Percentiles rank a stretch among this genome's conserved stretches.
Evolutionary conservation across 1,284 basidiomycete species (phyloP).

Genomic region (Chalciporus sp.): DNA sequence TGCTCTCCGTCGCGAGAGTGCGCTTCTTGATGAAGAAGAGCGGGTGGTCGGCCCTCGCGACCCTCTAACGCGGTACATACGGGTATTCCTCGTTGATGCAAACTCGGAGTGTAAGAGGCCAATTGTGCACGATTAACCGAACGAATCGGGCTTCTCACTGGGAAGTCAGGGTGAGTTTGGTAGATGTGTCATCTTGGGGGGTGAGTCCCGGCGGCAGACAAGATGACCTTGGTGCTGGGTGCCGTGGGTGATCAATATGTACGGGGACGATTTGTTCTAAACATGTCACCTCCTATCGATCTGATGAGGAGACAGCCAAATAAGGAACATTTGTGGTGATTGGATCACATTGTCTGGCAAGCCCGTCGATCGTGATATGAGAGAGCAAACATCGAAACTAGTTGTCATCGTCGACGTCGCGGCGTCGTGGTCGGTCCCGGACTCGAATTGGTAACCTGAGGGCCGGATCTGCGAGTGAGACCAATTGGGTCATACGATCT

Average conservation of each 20-base stretch:
- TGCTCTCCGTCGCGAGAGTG: not conserved
- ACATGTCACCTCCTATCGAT: no score
- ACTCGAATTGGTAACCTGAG: not conserved
- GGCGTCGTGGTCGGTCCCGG: not conserved
- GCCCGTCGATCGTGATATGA: no score
- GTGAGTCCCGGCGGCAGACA: not conserved
- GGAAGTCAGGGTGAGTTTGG: not conserved
- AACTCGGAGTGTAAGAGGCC: not conserved
- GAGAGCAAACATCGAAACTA: no score
- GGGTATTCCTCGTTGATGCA: not conserved
- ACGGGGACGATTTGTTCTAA: no score
- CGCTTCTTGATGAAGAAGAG: not conserved
- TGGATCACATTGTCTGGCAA: not conserved
- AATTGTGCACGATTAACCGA: not conserved
- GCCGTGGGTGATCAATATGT: no score
- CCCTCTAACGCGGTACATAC: not conserved
- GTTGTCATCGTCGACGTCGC: not conserved
- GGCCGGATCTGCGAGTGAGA: no score
- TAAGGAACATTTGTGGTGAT: not conserved
- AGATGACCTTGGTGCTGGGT: not conserved
- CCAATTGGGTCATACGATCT: no score
- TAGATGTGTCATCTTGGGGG: not conserved
- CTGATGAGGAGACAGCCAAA: no score
- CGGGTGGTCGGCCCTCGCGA: not conserved
- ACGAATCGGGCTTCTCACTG: not conserved